Evolutionary conservation across 768 basidiomycete species (phyloP).

Genomic region (Neoboletus magnificus): DNA sequence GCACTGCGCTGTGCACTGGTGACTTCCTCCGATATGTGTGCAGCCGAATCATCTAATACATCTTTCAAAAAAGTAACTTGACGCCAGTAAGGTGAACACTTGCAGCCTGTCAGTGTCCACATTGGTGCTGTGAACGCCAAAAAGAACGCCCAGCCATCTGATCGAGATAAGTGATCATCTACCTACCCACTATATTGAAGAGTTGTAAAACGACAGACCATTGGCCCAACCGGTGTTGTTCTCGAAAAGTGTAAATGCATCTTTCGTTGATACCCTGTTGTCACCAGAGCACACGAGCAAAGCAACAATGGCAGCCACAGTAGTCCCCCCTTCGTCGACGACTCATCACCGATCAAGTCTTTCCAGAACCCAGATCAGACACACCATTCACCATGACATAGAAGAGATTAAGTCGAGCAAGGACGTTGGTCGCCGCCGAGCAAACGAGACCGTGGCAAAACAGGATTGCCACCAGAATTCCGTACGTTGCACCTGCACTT

Average conservation of each 20-base stretch:
- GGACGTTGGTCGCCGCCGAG: slow-evolving; percentile 61
- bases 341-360: background rate
- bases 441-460: slow-evolving; percentile 68
- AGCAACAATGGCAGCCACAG: slow-evolving; percentile 57
- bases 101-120: slow-evolving; percentile 80
- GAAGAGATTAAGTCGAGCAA: slow-evolving; percentile 67
- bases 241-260: slow-evolving; percentile 67
- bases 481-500: slow-evolving; percentile 61
- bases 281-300: slow-evolving; percentile 56
- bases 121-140: slow-evolving; percentile 71
- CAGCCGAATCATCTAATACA: slow-evolving; percentile 65
- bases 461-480: slow-evolving; percentile 61
- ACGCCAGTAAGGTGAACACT: slow-evolving; percentile 18
- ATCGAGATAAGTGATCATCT: background rate
- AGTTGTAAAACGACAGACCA: slow-evolving; percentile 36
- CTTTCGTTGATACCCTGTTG: slow-evolving; percentile 60
- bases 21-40: slow-evolving; percentile 72
- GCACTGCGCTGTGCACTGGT: slow-evolving; percentile 61
- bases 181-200: background rate
- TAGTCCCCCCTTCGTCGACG: slow-evolving; percentile 51
- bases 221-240: slow-evolving; percentile 69
- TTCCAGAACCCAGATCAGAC: slow-evolving; percentile 15
- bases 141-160: slow-evolving; percentile 73
- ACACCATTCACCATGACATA: slow-evolving; percentile 65
- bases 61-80: background rate